Conservation (phyloP, 768 basidiomycete species). For the Suillus paluster region DNA sequence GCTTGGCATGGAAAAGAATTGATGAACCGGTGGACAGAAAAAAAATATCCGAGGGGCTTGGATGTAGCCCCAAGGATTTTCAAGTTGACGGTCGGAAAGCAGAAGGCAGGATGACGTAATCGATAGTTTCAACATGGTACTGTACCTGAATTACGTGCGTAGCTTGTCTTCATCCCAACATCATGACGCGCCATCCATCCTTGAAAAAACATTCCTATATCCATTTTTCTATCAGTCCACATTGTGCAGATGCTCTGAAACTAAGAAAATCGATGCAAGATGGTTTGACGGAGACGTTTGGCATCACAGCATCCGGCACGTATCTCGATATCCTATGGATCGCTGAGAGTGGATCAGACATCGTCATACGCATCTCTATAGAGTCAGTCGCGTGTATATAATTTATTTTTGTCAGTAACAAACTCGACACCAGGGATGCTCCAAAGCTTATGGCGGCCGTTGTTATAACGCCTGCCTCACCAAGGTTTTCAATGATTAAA, state of each 20-base stretch:
- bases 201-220: not conserved
- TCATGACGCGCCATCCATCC: not conserved
- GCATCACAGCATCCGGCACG: slow-evolving; percentile 51
- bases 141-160: not conserved
- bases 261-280: slow-evolving; percentile 62
- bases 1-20: slow-evolving; percentile 7
- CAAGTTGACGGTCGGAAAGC: not conserved
- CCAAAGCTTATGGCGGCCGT: slow-evolving; percentile 30
- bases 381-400: slow-evolving; percentile 22
- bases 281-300: slow-evolving; percentile 57
- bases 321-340: slow-evolving; percentile 67
- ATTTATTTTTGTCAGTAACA: not conserved
- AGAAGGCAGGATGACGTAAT: slow-evolving; percentile 2
- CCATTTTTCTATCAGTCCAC: slow-evolving; percentile 1
- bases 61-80: not conserved
- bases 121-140: not conserved
- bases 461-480: slow-evolving; percentile 25
- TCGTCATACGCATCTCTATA: slow-evolving; percentile 20
- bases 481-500: slow-evolving; percentile 25
- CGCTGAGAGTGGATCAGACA: slow-evolving; percentile 21
- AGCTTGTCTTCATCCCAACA: not conserved
- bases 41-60: not conserved
- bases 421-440: slow-evolving; percentile 24
- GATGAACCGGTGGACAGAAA: not conserved
- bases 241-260: slow-evolving; percentile 41